These are phyloP conservation scores for Chytriomyces sp. DNA, from an alignment of 192 early-diverging fungal species.

Conservation along the genomic window DNA sequence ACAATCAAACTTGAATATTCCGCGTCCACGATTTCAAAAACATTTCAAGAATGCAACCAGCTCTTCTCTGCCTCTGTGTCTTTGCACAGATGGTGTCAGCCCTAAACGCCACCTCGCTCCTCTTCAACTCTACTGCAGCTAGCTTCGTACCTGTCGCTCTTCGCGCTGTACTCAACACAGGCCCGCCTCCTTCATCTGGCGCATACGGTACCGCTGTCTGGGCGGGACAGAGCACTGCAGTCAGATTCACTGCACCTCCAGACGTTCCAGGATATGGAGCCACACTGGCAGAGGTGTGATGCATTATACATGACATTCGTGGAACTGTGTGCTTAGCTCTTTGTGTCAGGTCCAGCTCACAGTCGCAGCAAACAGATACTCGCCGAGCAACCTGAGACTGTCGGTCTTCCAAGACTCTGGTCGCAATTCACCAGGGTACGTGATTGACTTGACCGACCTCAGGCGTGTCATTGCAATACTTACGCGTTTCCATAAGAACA, in stretches of 20 bases:
- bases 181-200: constrained; percentile 14
- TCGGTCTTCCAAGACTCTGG: constrained; percentile 29
- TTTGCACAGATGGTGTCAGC: neutral
- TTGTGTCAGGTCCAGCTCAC: constrained; percentile 14
- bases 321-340: no score
- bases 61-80: neutral
- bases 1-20: neutral
- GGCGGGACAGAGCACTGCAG: constrained; percentile 17
- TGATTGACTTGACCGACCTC: neutral
- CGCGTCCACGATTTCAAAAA: neutral
- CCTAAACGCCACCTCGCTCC: neutral
- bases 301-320: no score
- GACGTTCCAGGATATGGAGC: constrained; percentile 22
- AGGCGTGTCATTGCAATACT: neutral
- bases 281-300: neutral
- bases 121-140: neutral
- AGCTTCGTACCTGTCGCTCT: neutral
- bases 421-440: constrained; percentile 16
- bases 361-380: neutral
- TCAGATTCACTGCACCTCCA: constrained; percentile 18
- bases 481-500: neutral
- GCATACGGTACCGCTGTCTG: constrained; percentile 30
- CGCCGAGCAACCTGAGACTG: neutral
- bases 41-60: neutral
- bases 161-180: constrained; percentile 35